A percentile compares a stretch with the other conserved stretches of the same genome.
Conservation (phyloP, 176 grass and related monocot species). For the Pontederia crassipes region DNA sequence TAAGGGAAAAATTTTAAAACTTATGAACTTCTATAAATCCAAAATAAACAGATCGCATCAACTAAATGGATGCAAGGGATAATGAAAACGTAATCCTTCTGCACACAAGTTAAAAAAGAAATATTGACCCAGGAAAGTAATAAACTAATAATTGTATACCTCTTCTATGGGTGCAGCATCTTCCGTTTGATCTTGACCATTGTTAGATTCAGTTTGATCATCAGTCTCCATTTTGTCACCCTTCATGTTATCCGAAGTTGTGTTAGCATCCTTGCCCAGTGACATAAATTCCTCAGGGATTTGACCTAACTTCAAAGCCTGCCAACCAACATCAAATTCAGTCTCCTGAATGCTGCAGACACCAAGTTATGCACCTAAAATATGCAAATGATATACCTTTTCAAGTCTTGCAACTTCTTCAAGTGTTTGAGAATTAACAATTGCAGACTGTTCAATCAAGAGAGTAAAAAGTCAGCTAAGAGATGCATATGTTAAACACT, state of each 20-base stretch:
- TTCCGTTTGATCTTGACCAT: constrained; percentile 36
- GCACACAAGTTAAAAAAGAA: too few species aligned
- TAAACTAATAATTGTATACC: constrained; percentile 10
- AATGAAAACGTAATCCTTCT: too few species aligned
- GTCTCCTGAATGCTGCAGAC: neutral
- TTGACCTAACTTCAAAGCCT: constrained; percentile 83
- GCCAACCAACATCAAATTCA: neutral
- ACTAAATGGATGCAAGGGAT: too few species aligned
- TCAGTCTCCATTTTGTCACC: constrained; percentile 66
- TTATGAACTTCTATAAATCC: too few species aligned
- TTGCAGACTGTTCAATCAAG: constrained; percentile 55
- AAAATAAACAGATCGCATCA: too few species aligned
- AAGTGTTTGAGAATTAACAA: constrained; percentile 85
- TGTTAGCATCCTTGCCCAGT: constrained; percentile 37
- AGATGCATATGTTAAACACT: neutral
- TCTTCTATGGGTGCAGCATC: constrained; percentile 40
- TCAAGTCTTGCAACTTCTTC: constrained; percentile 94
- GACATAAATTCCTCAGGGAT: constrained; percentile 77
- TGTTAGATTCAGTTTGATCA: constrained; percentile 25
- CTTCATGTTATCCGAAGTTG: constrained; percentile 37
- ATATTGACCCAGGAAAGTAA: too few species aligned
- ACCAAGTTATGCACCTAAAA: neutral
- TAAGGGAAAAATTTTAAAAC: too few species aligned
- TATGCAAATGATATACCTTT: constrained; percentile 36
- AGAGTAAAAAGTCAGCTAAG: constrained; percentile 7